A percentile compares a stretch with the other conserved stretches of the same genome.
phyloP scores from a whole-genome alignment of 2,329 filamentous ascomycete genomes.

The Coniochaeta sp. region DNA sequence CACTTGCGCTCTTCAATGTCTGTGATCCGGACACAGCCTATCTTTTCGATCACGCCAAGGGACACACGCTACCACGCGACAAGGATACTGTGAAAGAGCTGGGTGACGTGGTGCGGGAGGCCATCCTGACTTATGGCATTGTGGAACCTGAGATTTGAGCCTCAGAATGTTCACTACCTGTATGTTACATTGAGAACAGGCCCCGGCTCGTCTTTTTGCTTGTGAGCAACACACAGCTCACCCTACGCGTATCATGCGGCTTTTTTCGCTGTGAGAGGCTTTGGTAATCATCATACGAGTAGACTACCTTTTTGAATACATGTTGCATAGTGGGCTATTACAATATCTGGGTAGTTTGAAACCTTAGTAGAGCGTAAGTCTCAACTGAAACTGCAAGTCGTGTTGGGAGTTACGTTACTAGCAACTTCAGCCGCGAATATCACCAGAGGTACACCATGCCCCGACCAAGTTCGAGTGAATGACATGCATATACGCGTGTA shows the following conservation, averaged over 20 bases:
- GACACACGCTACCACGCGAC: slow-evolving; percentile 53
- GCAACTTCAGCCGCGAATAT: background rate
- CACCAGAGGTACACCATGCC: background rate
- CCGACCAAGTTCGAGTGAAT: background rate
- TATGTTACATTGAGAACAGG: background rate
- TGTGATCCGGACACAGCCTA: slow-evolving; percentile 51
- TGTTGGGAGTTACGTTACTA: background rate
- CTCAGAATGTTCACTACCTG: background rate
- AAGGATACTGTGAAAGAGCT: slow-evolving; percentile 38
- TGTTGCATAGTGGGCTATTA: background rate
- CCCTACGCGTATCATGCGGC: too few relatives aligned
- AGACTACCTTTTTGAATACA: too few relatives aligned
- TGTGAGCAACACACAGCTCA: background rate
- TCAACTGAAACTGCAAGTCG: background rate
- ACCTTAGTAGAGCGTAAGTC: background rate
- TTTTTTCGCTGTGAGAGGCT: too few relatives aligned
- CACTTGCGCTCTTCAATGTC: slow-evolving; percentile 53
- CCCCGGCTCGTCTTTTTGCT: background rate
- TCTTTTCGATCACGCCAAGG: slow-evolving; percentile 59
- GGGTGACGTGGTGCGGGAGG: slow-evolving; percentile 31
- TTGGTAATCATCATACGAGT: too few relatives aligned
- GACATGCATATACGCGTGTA: background rate
- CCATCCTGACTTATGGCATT: slow-evolving; percentile 13
- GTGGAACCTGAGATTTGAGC: background rate
- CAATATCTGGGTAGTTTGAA: background rate